These are phyloP conservation scores for Leishmania martiniquensis DNA, from an alignment of 208 protist genomes.

Conservation along the genomic window DNA sequence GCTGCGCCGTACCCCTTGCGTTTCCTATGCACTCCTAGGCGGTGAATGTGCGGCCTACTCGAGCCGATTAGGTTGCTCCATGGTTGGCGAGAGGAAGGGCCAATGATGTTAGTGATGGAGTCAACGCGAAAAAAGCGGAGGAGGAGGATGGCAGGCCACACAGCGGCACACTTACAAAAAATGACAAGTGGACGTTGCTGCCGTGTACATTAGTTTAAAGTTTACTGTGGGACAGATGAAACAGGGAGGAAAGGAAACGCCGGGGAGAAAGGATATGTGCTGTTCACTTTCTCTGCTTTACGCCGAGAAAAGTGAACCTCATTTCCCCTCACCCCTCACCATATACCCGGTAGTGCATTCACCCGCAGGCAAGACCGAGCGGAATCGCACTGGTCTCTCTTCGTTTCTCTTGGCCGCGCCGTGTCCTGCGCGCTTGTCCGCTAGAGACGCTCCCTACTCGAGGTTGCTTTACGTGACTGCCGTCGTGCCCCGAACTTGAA, in stretches of 20 bases:
- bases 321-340: neutral
- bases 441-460: neutral
- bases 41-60: neutral
- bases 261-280: too few relatives aligned
- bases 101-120: neutral
- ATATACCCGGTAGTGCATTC: neutral
- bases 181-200: neutral
- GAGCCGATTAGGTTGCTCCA: neutral
- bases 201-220: neutral
- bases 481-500: neutral
- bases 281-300: too few relatives aligned
- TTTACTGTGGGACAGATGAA: neutral
- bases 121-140: neutral
- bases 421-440: neutral
- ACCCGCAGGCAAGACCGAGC: neutral
- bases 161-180: too few relatives aligned
- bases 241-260: neutral
- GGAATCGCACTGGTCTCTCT: neutral
- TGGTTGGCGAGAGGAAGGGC: neutral
- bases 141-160: too few relatives aligned
- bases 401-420: neutral
- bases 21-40: neutral
- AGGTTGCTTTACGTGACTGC: neutral
- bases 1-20: neutral
- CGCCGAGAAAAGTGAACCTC: too few relatives aligned